phyloP scores from a whole-genome alignment of 331 rosid genomes.

The Malus hybrid region DNA sequence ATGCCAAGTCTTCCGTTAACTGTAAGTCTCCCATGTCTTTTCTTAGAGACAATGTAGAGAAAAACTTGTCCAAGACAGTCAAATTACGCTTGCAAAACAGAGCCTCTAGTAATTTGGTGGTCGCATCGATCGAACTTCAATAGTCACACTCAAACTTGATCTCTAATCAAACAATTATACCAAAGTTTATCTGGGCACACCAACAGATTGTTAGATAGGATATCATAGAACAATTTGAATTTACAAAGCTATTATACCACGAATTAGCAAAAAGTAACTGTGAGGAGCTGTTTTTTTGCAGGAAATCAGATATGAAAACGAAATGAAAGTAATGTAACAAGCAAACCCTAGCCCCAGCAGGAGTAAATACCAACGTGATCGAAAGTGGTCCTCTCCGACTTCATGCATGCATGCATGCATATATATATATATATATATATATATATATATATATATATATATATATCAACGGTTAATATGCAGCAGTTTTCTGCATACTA shows the following conservation, averaged over 20 bases:
- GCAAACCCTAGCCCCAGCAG: background rate
- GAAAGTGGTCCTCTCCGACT: constrained; percentile 37
- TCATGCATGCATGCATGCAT: background rate
- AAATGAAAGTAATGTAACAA: constrained; percentile 8
- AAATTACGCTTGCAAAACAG: too few species aligned
- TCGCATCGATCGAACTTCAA: background rate
- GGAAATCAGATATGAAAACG: background rate
- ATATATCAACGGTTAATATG: too few species aligned
- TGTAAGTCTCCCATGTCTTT: too few species aligned
- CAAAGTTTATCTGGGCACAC: background rate
- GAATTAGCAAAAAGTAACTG: background rate
- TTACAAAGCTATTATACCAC: background rate
- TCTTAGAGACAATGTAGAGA: background rate
- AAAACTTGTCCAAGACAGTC: background rate
- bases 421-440: too few species aligned
- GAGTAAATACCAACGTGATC: constrained; percentile 1
- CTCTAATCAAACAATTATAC: too few species aligned
- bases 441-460: too few species aligned
- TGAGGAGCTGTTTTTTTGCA: background rate
- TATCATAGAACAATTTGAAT: background rate
- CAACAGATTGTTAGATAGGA: background rate
- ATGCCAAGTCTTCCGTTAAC: too few species aligned
- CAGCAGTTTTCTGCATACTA: background rate
- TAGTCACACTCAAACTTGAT: background rate
- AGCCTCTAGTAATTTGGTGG: background rate